Percentiles rank a stretch among this genome's conserved stretches.
phyloP scores from a whole-genome alignment of 495 filamentous ascomycete genomes.

The Letharia columbiana region DNA sequence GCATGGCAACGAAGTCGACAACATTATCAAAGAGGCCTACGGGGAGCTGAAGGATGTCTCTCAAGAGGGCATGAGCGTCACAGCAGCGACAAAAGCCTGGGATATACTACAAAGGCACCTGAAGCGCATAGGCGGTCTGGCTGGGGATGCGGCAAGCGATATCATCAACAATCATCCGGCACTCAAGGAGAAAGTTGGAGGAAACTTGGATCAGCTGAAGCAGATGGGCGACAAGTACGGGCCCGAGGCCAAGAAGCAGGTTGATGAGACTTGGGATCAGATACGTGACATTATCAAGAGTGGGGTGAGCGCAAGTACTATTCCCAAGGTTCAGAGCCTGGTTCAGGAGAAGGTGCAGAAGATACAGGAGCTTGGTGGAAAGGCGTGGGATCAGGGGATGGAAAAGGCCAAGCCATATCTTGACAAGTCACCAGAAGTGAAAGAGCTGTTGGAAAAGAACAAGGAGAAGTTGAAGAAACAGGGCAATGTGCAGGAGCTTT shows the following conservation, averaged over 20 bases:
- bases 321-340: slow-evolving; percentile 46
- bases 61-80: slow-evolving; percentile 42
- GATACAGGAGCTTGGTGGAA: slow-evolving; percentile 51
- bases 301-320: slow-evolving; percentile 41
- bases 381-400: slow-evolving; percentile 55
- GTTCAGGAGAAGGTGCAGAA: slow-evolving; percentile 58
- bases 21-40: slow-evolving; percentile 52
- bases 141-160: slow-evolving; percentile 46
- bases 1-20: slow-evolving; percentile 54
- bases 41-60: slow-evolving; percentile 45
- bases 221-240: slow-evolving; percentile 55
- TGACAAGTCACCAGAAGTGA: slow-evolving; percentile 58
- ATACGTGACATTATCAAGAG: slow-evolving; percentile 45
- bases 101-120: slow-evolving; percentile 46
- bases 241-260: slow-evolving; percentile 59
- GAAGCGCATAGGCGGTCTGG: slow-evolving; percentile 43
- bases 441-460: slow-evolving; percentile 55
- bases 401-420: slow-evolving; percentile 54
- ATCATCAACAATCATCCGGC: slow-evolving; percentile 58
- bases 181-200: slow-evolving; percentile 59
- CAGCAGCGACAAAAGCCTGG: slow-evolving; percentile 43
- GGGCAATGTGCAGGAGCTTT: slow-evolving; percentile 47
- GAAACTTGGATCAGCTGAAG: slow-evolving; percentile 51
- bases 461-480: slow-evolving; percentile 46
- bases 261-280: slow-evolving; percentile 56